Base-by-base conservation (phyloP, 106 monocot species). In the Acorus calamus region DNA sequence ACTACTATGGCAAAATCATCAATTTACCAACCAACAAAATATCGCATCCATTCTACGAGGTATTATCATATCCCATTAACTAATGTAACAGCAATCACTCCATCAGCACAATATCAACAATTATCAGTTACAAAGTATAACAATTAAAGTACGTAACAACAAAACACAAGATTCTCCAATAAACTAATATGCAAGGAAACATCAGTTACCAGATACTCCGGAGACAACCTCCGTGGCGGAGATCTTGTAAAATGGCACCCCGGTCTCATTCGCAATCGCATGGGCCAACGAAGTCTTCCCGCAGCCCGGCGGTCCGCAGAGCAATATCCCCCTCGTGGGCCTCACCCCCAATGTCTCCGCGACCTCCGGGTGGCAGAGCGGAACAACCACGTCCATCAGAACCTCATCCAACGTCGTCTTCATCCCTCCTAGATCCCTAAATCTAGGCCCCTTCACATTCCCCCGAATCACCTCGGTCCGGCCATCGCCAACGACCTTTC, bases 251-350 rank as follows among this genome's bases (percentile, higher is more conserved):
- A 98, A 98, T 0, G 91, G 85, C 11, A 91, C 78, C 4, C 83
- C 79, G 11, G 96, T 79, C 87, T 98, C 91, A 73, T 87, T 98
- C 1, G 96, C 96, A 70, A 98, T 98, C 7, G 96, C 91, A 65
- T 85, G 80, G 0, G 96, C 96, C 49, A 98, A 83, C 68, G 69
- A 88, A 2, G 96, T 98, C 72, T 98, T 98, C 54, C 96, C 96
- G 48, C 96, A 98, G 0, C 96, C 96, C 1, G 96, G 91, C 10
- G 91, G 96, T 0, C 96, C 96, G 53, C 88, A 85, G 50, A 98
- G 62, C 49, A 98, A 74, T 12, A 98, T 83, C 49, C 91, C 96
- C 3, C 83, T 49, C 46, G 83, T 73, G 2, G 96, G 91, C 48
- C 66, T 69, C n/a, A 96, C 90, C 11, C 91, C 96, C 10, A 98